phyloP scores from a whole-genome alignment of 257 asterid genomes.

The Parsonsia alboflavescens region DNA sequence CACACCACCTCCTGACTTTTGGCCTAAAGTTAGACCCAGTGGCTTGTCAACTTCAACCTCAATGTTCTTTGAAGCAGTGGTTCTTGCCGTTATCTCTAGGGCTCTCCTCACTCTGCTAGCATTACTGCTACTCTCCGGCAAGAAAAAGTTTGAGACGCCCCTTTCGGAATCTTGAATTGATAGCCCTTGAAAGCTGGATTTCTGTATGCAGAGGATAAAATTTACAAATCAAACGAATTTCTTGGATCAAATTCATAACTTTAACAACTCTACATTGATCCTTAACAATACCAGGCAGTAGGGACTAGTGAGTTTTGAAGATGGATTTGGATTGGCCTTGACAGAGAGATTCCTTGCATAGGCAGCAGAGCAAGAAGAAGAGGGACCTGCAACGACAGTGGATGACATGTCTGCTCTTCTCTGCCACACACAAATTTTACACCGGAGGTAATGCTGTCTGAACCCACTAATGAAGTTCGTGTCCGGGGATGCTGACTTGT shows the following conservation, averaged over 20 bases:
- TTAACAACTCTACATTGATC: not conserved
- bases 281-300: slow-evolving; percentile 38
- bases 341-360: slow-evolving; percentile 38
- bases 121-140: slow-evolving; percentile 30
- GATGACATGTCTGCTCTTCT: slow-evolving; percentile 32
- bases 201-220: slow-evolving; percentile 27
- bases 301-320: slow-evolving; percentile 21
- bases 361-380: slow-evolving; percentile 57
- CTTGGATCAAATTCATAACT: not conserved
- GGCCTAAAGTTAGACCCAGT: slow-evolving; percentile 88
- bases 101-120: slow-evolving; percentile 26
- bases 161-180: slow-evolving; percentile 61
- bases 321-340: slow-evolving; percentile 27
- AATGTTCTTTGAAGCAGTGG: slow-evolving; percentile 69
- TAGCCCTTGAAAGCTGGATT: slow-evolving; percentile 63
- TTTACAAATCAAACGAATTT: not conserved
- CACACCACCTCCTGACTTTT: slow-evolving; percentile 87
- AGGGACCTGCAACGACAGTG: slow-evolving; percentile 55
- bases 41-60: slow-evolving; percentile 99
- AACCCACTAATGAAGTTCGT: not conserved
- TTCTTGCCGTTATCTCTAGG: slow-evolving; percentile 55
- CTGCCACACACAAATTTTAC: not conserved
- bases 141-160: slow-evolving; percentile 39
- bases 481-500: not conserved
- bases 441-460: not conserved